Evolutionary conservation across 2,329 filamentous ascomycete species (phyloP).

Genomic region (Fusarium sp.): DNA sequence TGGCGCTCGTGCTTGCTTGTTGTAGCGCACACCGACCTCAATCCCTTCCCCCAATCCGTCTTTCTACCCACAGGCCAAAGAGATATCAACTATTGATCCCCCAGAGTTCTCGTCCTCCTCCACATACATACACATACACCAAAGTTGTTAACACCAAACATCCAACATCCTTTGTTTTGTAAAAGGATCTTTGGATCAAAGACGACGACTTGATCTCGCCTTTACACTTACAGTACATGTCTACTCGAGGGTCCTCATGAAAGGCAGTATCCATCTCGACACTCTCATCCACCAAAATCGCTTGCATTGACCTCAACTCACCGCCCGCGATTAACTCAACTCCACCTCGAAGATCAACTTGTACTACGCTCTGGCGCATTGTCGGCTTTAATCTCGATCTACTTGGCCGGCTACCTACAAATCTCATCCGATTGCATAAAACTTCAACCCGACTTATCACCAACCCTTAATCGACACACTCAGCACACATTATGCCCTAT

Average conservation of each 20-base stretch:
- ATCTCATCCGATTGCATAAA: constrained; percentile 18
- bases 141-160: constrained; percentile 19
- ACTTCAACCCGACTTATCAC: constrained; percentile 20
- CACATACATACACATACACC: constrained; percentile 41
- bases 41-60: constrained; percentile 47
- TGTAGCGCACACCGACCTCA: constrained; percentile 46
- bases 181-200: constrained; percentile 14
- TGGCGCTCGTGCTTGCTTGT: constrained; percentile 29
- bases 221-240: constrained; percentile 36
- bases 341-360: constrained; percentile 11
- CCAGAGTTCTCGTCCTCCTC: constrained; percentile 27
- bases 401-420: constrained; percentile 33
- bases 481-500: constrained; percentile 76
- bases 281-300: constrained; percentile 28
- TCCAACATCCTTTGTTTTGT: constrained; percentile 21
- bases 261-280: constrained; percentile 36
- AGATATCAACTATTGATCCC: background rate
- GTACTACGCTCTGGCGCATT: constrained; percentile 35
- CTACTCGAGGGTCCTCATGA: constrained; percentile 43
- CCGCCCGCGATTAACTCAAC: constrained; percentile 11
- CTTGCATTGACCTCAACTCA: constrained; percentile 33
- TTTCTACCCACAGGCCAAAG: constrained; percentile 44
- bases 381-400: constrained; percentile 36
- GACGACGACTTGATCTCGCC: constrained; percentile 25
- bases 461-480: constrained; percentile 48